These are phyloP conservation scores for Penicillium maclennaniae DNA, from an alignment of 495 filamentous ascomycete genomes.

Conservation along the genomic window DNA sequence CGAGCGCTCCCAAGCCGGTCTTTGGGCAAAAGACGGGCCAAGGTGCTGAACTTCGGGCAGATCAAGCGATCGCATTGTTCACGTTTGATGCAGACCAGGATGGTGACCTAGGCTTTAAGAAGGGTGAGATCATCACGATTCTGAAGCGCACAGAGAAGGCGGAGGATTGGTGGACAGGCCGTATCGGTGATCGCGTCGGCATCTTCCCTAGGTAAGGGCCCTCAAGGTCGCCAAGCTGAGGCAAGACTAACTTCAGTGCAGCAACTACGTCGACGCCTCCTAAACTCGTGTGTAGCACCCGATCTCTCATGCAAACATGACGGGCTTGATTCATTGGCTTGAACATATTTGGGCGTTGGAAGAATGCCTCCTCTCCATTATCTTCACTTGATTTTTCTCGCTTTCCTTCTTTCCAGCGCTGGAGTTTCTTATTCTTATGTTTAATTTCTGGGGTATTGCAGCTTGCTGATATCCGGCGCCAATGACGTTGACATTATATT, in stretches of 20 bases:
- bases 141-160: slow-evolving; percentile 90
- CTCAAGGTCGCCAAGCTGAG: not conserved
- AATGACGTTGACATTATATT: not conserved
- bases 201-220: slow-evolving; percentile 55
- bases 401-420: slow-evolving; percentile 19
- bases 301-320: slow-evolving; percentile 10
- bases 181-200: slow-evolving; percentile 59
- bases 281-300: slow-evolving; percentile 8
- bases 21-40: slow-evolving; percentile 61
- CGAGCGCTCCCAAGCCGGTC: slow-evolving; percentile 82
- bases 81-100: slow-evolving; percentile 92
- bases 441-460: slow-evolving; percentile 5
- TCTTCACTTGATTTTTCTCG: not conserved
- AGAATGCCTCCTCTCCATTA: slow-evolving; percentile 2
- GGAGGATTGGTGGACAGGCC: slow-evolving; percentile 84
- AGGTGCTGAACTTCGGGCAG: slow-evolving; percentile 58
- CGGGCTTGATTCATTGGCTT: slow-evolving; percentile 8
- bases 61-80: slow-evolving; percentile 86
- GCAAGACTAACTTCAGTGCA: slow-evolving; percentile 16
- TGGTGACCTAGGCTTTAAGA: slow-evolving; percentile 92
- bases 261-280: slow-evolving; percentile 46
- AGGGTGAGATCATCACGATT: slow-evolving; percentile 97
- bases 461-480: not conserved
- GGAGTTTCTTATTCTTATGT: slow-evolving; percentile 21
- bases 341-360: slow-evolving; percentile 18